phyloP scores from a whole-genome alignment of 495 filamentous ascomycete genomes.

The Lasiosphaeriaceae sp. region DNA sequence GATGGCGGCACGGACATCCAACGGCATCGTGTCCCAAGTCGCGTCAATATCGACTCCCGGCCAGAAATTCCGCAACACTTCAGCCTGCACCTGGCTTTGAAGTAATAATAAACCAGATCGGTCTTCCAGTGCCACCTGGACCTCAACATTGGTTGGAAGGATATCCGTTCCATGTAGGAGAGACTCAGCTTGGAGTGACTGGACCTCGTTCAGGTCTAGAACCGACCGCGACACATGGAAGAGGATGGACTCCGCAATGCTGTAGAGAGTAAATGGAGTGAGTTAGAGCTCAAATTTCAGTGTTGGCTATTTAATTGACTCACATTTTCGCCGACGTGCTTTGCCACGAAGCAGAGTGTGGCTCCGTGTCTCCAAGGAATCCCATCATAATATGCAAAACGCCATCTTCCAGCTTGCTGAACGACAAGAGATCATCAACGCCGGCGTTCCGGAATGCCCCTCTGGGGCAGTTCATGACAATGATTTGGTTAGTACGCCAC shows the following conservation, averaged over 20 bases:
- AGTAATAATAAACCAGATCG: not conserved
- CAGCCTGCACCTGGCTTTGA: not conserved
- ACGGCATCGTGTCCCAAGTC: conserved; percentile 13
- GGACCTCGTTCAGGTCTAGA: not conserved
- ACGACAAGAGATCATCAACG: too few relatives aligned
- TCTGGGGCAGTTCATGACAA: too few relatives aligned
- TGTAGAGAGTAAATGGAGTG: too few relatives aligned
- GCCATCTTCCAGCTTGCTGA: conserved; percentile 7
- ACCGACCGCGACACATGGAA: conserved; percentile 14
- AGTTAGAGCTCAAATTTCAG: too few relatives aligned
- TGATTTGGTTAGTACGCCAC: too few relatives aligned
- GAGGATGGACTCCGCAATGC: conserved; percentile 12
- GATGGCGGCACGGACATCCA: conserved; percentile 9
- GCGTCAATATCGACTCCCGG: conserved; percentile 14
- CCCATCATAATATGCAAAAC: conserved; percentile 6
- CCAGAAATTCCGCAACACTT: conserved; percentile 18
- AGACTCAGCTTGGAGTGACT: conserved; percentile 15
- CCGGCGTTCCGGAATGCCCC: too few relatives aligned
- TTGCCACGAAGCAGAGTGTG: not conserved
- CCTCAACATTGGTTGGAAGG: conserved; percentile 8
- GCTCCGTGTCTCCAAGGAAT: conserved; percentile 6
- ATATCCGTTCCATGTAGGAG: conserved; percentile 2
- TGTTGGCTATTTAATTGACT: not conserved
- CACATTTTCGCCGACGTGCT: conserved; percentile 7
- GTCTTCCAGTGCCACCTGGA: conserved; percentile 15